A percentile compares a stretch with the other conserved stretches of the same genome.
Evolutionary conservation across 257 asterid genomes (phyloP).

Genomic region (Cruciata laevipes): DNA sequence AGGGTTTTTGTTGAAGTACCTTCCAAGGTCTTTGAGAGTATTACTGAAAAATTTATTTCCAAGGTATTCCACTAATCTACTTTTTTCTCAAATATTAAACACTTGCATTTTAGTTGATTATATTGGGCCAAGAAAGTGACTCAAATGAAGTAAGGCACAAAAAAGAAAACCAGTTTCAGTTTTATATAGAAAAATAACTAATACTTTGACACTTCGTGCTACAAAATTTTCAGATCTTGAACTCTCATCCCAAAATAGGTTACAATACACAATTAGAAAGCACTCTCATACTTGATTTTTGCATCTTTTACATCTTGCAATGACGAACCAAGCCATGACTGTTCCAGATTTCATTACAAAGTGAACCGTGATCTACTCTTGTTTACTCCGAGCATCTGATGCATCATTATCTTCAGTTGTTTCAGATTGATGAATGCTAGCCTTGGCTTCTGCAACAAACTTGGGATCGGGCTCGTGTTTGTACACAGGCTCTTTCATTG

Average conservation of each 20-base stretch:
- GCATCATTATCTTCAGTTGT: slow-evolving; percentile 13
- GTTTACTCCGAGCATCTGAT: slow-evolving; percentile 10
- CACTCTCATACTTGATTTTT: neutral
- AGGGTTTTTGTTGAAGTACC: too few relatives aligned
- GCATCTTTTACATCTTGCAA: neutral
- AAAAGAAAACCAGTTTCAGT: too few relatives aligned
- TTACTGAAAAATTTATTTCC: too few relatives aligned
- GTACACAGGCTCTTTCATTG: slow-evolving; percentile 81
- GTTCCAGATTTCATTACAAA: neutral
- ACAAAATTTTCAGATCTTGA: neutral
- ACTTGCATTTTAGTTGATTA: too few relatives aligned
- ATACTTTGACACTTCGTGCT: neutral
- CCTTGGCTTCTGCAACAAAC: slow-evolving; percentile 26
- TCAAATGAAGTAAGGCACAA: too few relatives aligned
- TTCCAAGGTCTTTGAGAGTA: too few relatives aligned
- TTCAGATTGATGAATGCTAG: slow-evolving; percentile 19
- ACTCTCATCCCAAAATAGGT: neutral
- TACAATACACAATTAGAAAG: too few relatives aligned
- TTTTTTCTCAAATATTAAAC: too few relatives aligned
- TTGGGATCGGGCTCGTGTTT: slow-evolving; percentile 69
- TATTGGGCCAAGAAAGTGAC: too few relatives aligned
- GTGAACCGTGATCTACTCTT: slow-evolving; percentile 16
- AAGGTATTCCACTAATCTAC: too few relatives aligned
- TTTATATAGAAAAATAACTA: too few relatives aligned
- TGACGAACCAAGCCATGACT: neutral